These are phyloP conservation scores for Sporobolomyces pararoseus DNA, from an alignment of 768 basidiomycete species.

Conservation along the genomic window DNA sequence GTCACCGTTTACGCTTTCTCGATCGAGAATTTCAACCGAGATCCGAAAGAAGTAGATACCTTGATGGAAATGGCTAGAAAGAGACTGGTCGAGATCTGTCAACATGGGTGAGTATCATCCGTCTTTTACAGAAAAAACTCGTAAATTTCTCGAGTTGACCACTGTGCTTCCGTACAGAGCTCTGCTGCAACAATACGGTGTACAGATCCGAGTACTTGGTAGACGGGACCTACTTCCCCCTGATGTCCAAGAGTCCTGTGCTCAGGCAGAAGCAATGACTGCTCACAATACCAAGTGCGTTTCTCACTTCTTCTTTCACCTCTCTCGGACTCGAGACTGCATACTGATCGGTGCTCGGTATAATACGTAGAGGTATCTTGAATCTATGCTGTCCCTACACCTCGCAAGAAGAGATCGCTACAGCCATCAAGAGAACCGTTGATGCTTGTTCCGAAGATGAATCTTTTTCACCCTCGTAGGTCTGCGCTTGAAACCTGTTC, in stretches of 20 bases:
- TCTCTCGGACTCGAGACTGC: no score
- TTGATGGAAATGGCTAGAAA: slow-evolving; percentile 80
- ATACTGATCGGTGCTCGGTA: no score
- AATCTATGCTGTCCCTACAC: slow-evolving; percentile 92
- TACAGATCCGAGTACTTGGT: slow-evolving; percentile 79
- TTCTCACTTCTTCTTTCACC: neutral
- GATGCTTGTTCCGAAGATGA: neutral
- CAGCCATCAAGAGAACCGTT: slow-evolving; percentile 58
- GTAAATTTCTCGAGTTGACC: no score
- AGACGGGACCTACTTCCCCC: slow-evolving; percentile 68
- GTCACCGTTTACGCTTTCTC: slow-evolving; percentile 97
- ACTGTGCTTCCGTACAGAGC: slow-evolving; percentile 56
- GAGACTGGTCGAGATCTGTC: slow-evolving; percentile 70
- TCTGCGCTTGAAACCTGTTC: neutral
- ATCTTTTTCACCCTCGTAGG: neutral
- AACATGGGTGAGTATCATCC: slow-evolving; percentile 64
- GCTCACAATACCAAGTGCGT: slow-evolving; percentile 65
- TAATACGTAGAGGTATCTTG: slow-evolving; percentile 72
- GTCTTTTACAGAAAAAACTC: no score
- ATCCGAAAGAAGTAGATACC: slow-evolving; percentile 75
- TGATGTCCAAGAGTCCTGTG: slow-evolving; percentile 65
- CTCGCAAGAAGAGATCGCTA: slow-evolving; percentile 83
- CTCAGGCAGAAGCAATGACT: slow-evolving; percentile 72
- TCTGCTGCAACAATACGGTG: slow-evolving; percentile 72
- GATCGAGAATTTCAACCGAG: slow-evolving; percentile 92